These are phyloP conservation scores for Breviolum minutum DNA, from an alignment of 73 alveolate genomes.

Conservation along the genomic window DNA sequence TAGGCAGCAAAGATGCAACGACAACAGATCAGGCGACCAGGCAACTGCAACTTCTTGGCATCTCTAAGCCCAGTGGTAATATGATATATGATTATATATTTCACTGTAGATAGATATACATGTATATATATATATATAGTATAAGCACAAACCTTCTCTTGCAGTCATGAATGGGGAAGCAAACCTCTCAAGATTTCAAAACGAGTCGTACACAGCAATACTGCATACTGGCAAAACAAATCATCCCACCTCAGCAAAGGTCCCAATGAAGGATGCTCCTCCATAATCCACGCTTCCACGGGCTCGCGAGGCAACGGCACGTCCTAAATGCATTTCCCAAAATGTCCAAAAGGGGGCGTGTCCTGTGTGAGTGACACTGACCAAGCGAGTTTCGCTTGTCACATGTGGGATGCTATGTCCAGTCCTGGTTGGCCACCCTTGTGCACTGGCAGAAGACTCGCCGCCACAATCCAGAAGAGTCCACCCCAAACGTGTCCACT, in stretches of 20 bases:
- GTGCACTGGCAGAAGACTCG: constrained; percentile 43
- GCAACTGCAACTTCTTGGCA: no score
- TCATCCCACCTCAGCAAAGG: constrained; percentile 31
- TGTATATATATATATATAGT: background rate
- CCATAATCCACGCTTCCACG: constrained; percentile 61
- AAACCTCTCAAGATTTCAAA: background rate
- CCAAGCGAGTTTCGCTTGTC: background rate
- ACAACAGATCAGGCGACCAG: no score
- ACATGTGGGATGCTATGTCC: no score
- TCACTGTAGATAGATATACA: background rate
- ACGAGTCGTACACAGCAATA: no score
- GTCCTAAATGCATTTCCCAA: background rate
- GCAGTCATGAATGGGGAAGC: background rate
- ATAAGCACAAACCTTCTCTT: background rate
- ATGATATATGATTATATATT: background rate
- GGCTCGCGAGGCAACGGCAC: constrained; percentile 53
- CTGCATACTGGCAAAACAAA: background rate
- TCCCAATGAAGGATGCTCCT: constrained; percentile 50
- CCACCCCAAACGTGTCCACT: constrained; percentile 61
- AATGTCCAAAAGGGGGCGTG: no score
- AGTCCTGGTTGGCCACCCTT: constrained; percentile 9
- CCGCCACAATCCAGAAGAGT: constrained; percentile 51
- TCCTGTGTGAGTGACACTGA: no score
- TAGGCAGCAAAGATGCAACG: no score
- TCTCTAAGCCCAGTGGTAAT: background rate